phyloP scores from a whole-genome alignment of 345 rosid genomes.

The Euphorbia tirucalli region DNA sequence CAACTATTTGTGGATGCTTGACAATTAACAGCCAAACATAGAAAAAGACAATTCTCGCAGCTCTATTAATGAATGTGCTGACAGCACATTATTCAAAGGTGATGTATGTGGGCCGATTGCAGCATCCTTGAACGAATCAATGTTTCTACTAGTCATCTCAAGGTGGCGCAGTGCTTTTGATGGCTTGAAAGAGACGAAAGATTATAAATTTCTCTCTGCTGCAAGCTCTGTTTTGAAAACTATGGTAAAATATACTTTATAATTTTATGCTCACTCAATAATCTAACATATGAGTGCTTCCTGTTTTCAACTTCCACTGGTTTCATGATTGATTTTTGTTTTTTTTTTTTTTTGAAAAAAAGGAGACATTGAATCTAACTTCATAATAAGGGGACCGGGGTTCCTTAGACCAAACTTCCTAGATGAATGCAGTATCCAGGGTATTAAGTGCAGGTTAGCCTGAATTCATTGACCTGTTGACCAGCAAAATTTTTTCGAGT shows the following conservation, averaged over 20 bases:
- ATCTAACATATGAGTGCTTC: neutral
- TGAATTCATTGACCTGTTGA: neutral
- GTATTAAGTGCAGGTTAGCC: neutral
- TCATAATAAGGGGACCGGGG: neutral
- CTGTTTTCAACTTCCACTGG: neutral
- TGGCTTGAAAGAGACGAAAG: slow-evolving; percentile 77
- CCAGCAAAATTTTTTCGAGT: neutral
- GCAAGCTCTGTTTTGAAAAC: slow-evolving; percentile 76
- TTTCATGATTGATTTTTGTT: no score
- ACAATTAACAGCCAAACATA: slow-evolving; percentile 39
- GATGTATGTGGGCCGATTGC: slow-evolving; percentile 92
- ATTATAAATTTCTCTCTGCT: slow-evolving; percentile 71
- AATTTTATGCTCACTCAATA: neutral
- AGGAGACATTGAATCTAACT: neutral
- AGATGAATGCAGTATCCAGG: neutral
- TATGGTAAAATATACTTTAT: slow-evolving; percentile 48
- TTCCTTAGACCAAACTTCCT: neutral
- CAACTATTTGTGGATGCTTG: slow-evolving; percentile 19
- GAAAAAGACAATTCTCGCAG: slow-evolving; percentile 37
- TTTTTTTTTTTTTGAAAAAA: neutral
- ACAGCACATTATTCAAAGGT: slow-evolving; percentile 50
- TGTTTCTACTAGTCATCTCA: slow-evolving; percentile 76
- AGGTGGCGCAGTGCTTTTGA: slow-evolving; percentile 86
- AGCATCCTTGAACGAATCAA: slow-evolving; percentile 80
- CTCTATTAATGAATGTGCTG: slow-evolving; percentile 34